phyloP scores from a whole-genome alignment of 2,329 filamentous ascomycete genomes.

The Diaporthe amygdali region DNA sequence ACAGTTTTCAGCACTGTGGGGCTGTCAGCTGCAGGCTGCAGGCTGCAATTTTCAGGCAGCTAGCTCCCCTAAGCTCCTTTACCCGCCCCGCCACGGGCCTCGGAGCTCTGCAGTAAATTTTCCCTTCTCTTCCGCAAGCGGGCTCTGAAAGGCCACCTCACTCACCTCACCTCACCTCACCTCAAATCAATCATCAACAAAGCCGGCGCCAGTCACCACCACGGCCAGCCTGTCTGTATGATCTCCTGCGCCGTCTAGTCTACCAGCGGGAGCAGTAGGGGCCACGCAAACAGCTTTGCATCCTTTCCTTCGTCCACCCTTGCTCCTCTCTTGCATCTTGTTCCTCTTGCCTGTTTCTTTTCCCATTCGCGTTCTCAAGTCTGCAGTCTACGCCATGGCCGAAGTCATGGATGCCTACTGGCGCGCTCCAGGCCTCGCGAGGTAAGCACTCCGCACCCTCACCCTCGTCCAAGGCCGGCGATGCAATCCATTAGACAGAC shows the following conservation, averaged over 20 bases:
- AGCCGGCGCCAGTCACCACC: not conserved
- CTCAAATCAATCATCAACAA: not conserved
- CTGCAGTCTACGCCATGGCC: constrained; percentile 37
- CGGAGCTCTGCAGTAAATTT: constrained; percentile 18
- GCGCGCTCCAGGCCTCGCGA: constrained; percentile 46
- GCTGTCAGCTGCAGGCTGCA: not conserved
- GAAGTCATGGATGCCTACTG: constrained; percentile 47
- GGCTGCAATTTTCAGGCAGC: too few relatives aligned
- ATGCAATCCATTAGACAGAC: not conserved
- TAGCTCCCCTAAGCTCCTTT: not conserved
- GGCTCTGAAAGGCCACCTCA: constrained; percentile 24
- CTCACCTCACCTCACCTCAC: constrained; percentile 18
- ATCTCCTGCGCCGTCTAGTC: not conserved
- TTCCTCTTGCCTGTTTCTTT: not conserved
- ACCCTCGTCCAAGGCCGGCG: not conserved
- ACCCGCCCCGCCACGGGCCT: constrained; percentile 2
- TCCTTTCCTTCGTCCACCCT: not conserved
- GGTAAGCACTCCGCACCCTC: constrained; percentile 44
- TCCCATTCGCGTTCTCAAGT: not conserved
- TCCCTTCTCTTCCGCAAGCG: constrained; percentile 18
- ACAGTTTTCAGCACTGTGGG: not conserved
- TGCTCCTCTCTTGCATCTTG: too few relatives aligned
- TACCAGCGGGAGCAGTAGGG: not conserved
- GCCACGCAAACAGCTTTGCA: constrained; percentile 22
- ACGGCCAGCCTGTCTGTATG: not conserved